Evolutionary conservation across 225 moss, liverwort and hornwort species (phyloP).

Genomic region (Asterella californica): DNA sequence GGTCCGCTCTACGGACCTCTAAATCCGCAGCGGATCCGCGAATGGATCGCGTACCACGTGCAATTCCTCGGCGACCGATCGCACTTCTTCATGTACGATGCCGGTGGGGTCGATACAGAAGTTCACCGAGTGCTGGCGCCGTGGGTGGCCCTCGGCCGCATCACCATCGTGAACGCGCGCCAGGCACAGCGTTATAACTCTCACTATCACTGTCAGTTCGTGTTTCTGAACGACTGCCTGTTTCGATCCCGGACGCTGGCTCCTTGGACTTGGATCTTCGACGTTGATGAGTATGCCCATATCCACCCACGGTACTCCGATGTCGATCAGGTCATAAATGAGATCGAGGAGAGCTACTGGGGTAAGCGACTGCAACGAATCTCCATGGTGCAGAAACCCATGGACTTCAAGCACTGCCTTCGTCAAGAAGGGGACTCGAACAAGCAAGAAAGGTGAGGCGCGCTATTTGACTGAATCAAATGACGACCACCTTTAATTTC

Average conservation of each 20-base stretch:
- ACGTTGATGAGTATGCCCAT: conserved; percentile 41
- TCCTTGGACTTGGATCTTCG: conserved; percentile 40
- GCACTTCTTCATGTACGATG: conserved; percentile 39
- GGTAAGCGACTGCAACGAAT: conserved; percentile 23
- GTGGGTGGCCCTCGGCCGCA: conserved; percentile 23
- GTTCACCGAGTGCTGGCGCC: conserved; percentile 21
- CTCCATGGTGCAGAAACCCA: conserved; percentile 40
- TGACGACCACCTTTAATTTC: neutral
- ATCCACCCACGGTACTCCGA: neutral
- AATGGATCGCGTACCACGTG: conserved; percentile 39
- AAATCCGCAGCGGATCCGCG: conserved; percentile 21
- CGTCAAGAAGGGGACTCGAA: neutral
- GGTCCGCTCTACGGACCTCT: conserved; percentile 27
- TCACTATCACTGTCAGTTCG: conserved; percentile 27
- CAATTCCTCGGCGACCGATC: conserved; percentile 30
- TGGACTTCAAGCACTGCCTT: conserved; percentile 53
- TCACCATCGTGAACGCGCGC: conserved; percentile 25
- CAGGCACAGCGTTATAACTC: conserved; percentile 26
- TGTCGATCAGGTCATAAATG: neutral
- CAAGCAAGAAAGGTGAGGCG: neutral
- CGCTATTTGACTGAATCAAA: neutral
- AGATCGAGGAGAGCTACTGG: neutral
- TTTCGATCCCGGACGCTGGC: conserved; percentile 31
- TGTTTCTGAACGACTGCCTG: conserved; percentile 38
- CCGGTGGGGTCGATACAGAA: conserved; percentile 22